These are phyloP conservation scores for Neurospora terricola DNA, from an alignment of 495 filamentous ascomycete species.

Conservation along the genomic window DNA sequence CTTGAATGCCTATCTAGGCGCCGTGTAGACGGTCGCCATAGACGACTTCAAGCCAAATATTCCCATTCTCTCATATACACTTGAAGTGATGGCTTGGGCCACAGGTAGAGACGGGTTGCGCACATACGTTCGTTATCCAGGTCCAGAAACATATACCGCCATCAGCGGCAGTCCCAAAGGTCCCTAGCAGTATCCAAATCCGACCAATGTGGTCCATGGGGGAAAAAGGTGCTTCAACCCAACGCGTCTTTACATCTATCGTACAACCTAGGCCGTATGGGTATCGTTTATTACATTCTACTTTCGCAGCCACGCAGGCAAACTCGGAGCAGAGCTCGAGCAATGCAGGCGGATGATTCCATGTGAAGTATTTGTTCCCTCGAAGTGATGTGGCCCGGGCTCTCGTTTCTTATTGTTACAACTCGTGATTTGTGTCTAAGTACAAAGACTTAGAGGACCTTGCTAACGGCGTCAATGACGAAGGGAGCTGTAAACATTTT, in stretches of 20 bases:
- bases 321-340: no score
- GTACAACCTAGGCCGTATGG: neutral
- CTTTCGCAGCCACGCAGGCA: neutral
- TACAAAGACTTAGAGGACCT: slow-evolving; percentile 55
- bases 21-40: neutral
- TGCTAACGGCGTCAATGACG: slow-evolving; percentile 64
- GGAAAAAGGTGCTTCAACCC: neutral
- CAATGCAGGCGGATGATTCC: neutral
- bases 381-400: neutral
- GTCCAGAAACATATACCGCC: no score
- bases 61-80: neutral
- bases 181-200: no score
- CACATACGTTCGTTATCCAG: no score
- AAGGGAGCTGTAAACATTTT: slow-evolving; percentile 60
- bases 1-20: no score
- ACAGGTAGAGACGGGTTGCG: no score
- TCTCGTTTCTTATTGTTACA: neutral
- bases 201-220: no score
- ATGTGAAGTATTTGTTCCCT: neutral
- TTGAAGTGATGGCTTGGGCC: neutral
- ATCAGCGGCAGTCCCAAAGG: no score
- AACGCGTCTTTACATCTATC: neutral
- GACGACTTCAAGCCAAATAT: neutral
- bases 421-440: neutral
- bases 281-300: neutral